phyloP scores from a whole-genome alignment of 164 flowering plant genomes.

The Stephania yunnanensis region DNA sequence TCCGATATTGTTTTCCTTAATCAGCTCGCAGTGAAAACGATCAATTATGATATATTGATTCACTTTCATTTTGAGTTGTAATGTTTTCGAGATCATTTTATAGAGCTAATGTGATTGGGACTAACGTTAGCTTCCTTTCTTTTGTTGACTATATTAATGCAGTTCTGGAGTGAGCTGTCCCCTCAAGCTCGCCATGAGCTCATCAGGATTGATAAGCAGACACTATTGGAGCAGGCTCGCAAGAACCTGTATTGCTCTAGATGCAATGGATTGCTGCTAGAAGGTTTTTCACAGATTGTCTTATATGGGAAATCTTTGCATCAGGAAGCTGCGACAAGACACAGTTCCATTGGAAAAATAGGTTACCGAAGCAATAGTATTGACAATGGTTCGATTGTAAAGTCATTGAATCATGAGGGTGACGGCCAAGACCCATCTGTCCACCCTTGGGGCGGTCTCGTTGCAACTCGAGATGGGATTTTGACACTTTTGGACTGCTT shows the following conservation, averaged over 20 bases:
- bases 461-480: conserved; percentile 75
- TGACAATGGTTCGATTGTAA: conserved; percentile 22
- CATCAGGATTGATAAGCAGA: conserved; percentile 77
- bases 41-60: not conserved
- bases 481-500: conserved; percentile 84
- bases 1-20: not conserved
- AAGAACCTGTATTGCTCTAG: conserved; percentile 96
- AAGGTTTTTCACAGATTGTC: conserved; percentile 86
- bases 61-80: not conserved
- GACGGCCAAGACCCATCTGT: conserved; percentile 83
- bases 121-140: conserved; percentile 1
- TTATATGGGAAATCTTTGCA: conserved; percentile 85
- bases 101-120: not conserved
- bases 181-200: conserved; percentile 70
- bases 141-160: conserved; percentile 6
- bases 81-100: not conserved
- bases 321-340: conserved; percentile 44
- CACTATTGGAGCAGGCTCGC: conserved; percentile 92
- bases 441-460: conserved; percentile 97
- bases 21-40: not conserved
- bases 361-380: conserved; percentile 28
- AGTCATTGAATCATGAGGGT: conserved; percentile 34
- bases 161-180: conserved; percentile 94
- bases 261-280: conserved; percentile 93
- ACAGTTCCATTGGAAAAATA: conserved; percentile 26